These are phyloP conservation scores for Talaromyces albobiverticillius DNA, from an alignment of 2,329 filamentous ascomycete genomes.

Conservation along the genomic window DNA sequence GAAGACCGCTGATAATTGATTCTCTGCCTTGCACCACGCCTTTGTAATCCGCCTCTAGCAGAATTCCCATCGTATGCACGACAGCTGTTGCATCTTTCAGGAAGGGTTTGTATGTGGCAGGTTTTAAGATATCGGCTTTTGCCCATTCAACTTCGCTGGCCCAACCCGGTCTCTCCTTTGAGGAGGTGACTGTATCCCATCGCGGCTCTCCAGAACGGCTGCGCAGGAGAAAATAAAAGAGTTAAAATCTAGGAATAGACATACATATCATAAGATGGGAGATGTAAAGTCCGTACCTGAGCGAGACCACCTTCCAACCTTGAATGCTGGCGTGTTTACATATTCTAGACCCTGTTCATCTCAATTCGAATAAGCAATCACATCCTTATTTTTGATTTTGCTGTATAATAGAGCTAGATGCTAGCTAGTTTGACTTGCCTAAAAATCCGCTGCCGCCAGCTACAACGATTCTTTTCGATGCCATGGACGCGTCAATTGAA, in stretches of 20 bases:
- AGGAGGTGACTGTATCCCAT: conserved; percentile 78
- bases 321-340: conserved; percentile 83
- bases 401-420: not conserved
- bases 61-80: conserved; percentile 92
- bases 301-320: conserved; percentile 88
- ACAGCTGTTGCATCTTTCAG: conserved; percentile 78
- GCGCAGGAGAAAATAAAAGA: not conserved
- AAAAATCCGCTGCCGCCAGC: conserved; percentile 93
- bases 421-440: conserved; percentile 49
- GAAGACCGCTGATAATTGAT: conserved; percentile 73
- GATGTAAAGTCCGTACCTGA: conserved; percentile 61
- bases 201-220: conserved; percentile 87
- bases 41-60: conserved; percentile 98
- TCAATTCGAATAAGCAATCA: conserved; percentile 16
- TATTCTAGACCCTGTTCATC: conserved; percentile 65
- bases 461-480: conserved; percentile 77
- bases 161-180: conserved; percentile 71
- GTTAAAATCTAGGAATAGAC: not conserved
- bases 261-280: not conserved
- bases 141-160: conserved; percentile 81
- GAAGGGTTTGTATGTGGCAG: conserved; percentile 72
- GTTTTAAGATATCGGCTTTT: conserved; percentile 80
- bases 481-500: conserved; percentile 31
- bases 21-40: conserved; percentile 80
- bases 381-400: no score